Percentiles rank a stretch among this genome's conserved stretches.
These are phyloP conservation scores for Russula foetens DNA, from an alignment of 768 basidiomycete species.

Conservation along the genomic window DNA sequence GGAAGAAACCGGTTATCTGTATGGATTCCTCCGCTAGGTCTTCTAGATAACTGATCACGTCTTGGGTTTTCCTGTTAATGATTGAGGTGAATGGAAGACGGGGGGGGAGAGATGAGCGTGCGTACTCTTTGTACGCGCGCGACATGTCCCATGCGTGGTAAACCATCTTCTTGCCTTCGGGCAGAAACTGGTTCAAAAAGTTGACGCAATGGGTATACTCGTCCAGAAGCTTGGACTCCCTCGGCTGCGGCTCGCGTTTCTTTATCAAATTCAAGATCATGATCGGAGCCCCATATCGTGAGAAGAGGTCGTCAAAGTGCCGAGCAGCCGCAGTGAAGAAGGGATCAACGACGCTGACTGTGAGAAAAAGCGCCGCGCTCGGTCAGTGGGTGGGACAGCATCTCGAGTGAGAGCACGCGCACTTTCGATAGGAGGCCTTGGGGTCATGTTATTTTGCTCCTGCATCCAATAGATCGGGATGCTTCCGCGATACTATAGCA, in stretches of 20 bases:
- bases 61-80: conserved; percentile 72
- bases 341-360: conserved; percentile 90
- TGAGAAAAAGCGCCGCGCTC: background rate
- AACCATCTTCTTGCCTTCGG: conserved; percentile 74
- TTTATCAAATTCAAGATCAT: conserved; percentile 95
- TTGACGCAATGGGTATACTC: conserved; percentile 89
- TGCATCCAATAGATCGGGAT: conserved; percentile 98
- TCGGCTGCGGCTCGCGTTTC: conserved; percentile 62
- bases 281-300: conserved; percentile 82
- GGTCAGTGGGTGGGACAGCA: too few species aligned
- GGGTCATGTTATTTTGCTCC: conserved; percentile 83
- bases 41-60: conserved; percentile 91
- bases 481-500: conserved; percentile 76
- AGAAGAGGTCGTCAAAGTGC: conserved; percentile 88
- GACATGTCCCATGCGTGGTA: conserved; percentile 98
- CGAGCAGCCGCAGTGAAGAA: conserved; percentile 89
- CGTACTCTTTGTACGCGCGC: conserved; percentile 88
- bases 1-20: conserved; percentile 89
- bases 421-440: conserved; percentile 96
- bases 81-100: background rate
- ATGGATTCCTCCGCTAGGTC: conserved; percentile 93
- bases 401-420: too few species aligned
- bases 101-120: conserved; percentile 21
- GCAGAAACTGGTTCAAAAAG: conserved; percentile 94
- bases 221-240: conserved; percentile 83